Evolutionary conservation across 805 yeast species (phyloP).

Genomic region (Danielia oregonensis): DNA sequence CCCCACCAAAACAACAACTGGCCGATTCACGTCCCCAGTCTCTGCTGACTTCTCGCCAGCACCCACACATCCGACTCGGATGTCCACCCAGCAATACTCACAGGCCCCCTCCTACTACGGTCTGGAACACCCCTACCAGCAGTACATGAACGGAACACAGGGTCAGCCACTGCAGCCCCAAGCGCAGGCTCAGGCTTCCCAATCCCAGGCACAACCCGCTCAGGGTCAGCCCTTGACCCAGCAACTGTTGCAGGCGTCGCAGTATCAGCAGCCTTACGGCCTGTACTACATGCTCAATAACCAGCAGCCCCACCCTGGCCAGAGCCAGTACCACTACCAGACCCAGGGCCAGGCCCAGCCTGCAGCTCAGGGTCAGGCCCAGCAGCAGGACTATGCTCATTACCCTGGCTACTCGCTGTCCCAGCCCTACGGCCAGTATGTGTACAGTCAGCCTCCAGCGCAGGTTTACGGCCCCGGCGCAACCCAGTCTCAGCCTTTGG

Average conservation of each 20-base stretch:
- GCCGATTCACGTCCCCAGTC: too few relatives aligned
- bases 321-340: slow-evolving; percentile 8
- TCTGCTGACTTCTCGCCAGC: too few relatives aligned
- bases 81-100: slow-evolving; percentile 20
- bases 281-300: slow-evolving; percentile 17
- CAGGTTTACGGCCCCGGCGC: slow-evolving; percentile 21
- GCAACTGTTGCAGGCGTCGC: slow-evolving; percentile 13
- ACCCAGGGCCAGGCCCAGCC: slow-evolving; percentile 4
- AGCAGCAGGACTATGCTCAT: slow-evolving; percentile 13
- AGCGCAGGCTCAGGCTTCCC: slow-evolving; percentile 7
- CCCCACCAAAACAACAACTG: too few relatives aligned
- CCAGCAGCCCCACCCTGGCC: slow-evolving; percentile 15
- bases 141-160: slow-evolving; percentile 16
- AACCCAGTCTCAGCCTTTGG: slow-evolving; percentile 13
- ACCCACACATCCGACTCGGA: slow-evolving; percentile 2
- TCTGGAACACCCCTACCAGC: slow-evolving; percentile 20
- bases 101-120: slow-evolving; percentile 19
- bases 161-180: slow-evolving; percentile 10
- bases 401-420: slow-evolving; percentile 12
- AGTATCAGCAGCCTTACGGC: slow-evolving; percentile 17
- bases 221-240: slow-evolving; percentile 8
- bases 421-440: slow-evolving; percentile 15
- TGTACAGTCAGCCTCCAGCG: slow-evolving; percentile 13
- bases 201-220: slow-evolving; percentile 3
- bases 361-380: slow-evolving; percentile 5